Percentiles rank a stretch among this genome's conserved stretches.
Conservation (phyloP, 2,329 filamentous ascomycete genomes). For the Nigrospora osmanthi region DNA sequence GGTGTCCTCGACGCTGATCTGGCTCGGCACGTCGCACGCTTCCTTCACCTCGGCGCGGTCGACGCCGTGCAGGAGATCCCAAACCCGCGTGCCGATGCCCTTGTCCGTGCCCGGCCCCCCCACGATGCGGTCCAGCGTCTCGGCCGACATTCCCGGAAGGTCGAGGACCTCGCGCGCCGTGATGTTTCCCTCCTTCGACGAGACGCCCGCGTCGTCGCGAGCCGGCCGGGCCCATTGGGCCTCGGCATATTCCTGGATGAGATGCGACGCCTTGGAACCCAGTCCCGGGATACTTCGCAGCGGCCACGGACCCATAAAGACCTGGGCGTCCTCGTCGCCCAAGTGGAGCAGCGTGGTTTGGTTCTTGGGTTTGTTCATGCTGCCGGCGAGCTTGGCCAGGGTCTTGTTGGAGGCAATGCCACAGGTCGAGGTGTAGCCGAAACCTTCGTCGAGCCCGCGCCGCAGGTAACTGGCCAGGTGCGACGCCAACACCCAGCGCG, state of each 20-base stretch:
- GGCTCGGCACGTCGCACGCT: conserved; percentile 65
- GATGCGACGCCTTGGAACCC: conserved; percentile 69
- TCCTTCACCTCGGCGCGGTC: conserved; percentile 68
- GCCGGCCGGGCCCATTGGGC: conserved; percentile 40
- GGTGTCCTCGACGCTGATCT: conserved; percentile 93
- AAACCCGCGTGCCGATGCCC: conserved; percentile 65
- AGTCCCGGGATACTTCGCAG: conserved; percentile 81
- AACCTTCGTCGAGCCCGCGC: conserved; percentile 61
- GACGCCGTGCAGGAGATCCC: conserved; percentile 73
- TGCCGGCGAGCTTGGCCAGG: conserved; percentile 77
- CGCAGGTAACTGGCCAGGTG: conserved; percentile 74
- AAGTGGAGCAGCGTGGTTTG: conserved; percentile 79
- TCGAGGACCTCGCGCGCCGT: conserved; percentile 44
- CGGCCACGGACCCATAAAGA: conserved; percentile 69
- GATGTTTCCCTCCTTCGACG: not conserved
- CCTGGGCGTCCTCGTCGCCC: conserved; percentile 43
- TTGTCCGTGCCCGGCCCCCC: conserved; percentile 61
- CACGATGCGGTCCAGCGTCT: conserved; percentile 60
- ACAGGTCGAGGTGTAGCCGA: conserved; percentile 80
- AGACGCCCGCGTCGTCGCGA: conserved; percentile 32
- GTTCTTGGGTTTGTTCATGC: conserved; percentile 74
- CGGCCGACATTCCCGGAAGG: conserved; percentile 54
- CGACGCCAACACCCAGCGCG: conserved; percentile 68
- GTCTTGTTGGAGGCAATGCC: conserved; percentile 85
- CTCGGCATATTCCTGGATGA: conserved; percentile 53